Conservation (phyloP, 768 basidiomycete genomes). For the Peribolospora kevripleyi region DNA sequence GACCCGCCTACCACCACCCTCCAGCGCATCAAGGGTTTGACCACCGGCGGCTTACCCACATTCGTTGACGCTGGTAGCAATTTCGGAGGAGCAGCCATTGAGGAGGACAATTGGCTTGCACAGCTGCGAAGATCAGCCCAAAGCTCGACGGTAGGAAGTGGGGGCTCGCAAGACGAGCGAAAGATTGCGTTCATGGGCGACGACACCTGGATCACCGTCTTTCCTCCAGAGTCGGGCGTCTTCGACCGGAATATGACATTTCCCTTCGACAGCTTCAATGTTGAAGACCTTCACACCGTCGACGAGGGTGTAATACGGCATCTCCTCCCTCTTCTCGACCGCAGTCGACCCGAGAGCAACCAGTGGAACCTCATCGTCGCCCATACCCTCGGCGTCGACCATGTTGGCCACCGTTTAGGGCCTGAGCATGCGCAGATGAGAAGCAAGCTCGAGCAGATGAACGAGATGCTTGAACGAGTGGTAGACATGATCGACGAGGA, state of each 20-base stretch:
- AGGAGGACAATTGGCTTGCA: conserved; percentile 65
- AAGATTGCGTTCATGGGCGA: conserved; percentile 82
- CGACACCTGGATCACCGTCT: conserved; percentile 85
- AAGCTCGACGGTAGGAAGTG: conserved; percentile 22
- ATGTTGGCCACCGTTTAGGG: conserved; percentile 82
- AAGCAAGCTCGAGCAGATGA: conserved; percentile 68
- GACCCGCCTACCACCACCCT: conserved; percentile 91
- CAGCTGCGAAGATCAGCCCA: conserved; percentile 36
- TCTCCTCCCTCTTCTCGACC: conserved; percentile 46
- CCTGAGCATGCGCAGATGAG: conserved; percentile 70
- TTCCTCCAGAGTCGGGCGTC: conserved; percentile 38
- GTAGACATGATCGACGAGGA: conserved; percentile 49
- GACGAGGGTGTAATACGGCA: conserved; percentile 71
- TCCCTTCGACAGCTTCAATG: conserved; percentile 91
- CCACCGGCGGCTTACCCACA: conserved; percentile 82
- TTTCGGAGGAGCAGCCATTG: conserved; percentile 63
- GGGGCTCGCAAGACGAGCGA: conserved; percentile 13
- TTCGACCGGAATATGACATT: conserved; percentile 39
- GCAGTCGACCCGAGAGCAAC: conserved; percentile 1
- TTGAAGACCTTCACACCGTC: conserved; percentile 89
- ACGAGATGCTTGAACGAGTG: conserved; percentile 44
- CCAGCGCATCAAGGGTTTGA: conserved; percentile 81
- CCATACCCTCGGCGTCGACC: conserved; percentile 87
- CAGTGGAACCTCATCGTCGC: conserved; percentile 73
- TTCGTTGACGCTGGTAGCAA: conserved; percentile 85